Percentiles rank a stretch among this genome's conserved stretches.
phyloP scores from a whole-genome alignment of 2,329 filamentous ascomycete species.

The Monilinia fructicola region DNA sequence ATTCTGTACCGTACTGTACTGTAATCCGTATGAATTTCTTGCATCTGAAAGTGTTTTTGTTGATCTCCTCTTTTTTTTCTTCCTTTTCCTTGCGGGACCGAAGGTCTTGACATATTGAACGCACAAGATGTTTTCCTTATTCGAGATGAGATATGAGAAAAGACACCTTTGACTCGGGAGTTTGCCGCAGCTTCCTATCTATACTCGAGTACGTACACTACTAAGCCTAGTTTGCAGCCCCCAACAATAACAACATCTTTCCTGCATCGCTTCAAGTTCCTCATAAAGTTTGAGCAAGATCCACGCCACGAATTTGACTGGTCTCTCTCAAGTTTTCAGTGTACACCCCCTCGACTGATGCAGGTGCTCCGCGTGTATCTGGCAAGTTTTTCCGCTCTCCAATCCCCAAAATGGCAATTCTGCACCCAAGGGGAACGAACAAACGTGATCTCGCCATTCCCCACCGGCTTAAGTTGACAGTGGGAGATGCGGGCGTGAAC shows the following conservation, averaged over 20 bases:
- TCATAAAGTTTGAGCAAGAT: too few relatives aligned
- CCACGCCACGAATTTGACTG: neutral
- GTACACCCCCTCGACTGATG: neutral
- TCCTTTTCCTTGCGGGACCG: too few relatives aligned
- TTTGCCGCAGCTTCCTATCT: neutral
- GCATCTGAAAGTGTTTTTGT: too few relatives aligned
- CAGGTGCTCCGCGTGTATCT: neutral
- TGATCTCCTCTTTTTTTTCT: too few relatives aligned
- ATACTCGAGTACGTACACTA: too few relatives aligned
- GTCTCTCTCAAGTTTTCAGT: neutral
- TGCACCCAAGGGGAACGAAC: neutral
- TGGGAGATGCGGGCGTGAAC: neutral
- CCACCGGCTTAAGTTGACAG: constrained; percentile 8
- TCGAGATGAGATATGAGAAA: neutral
- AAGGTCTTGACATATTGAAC: too few relatives aligned
- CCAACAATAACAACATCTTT: neutral
- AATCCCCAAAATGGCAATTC: neutral
- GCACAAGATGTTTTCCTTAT: too few relatives aligned
- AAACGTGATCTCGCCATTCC: neutral
- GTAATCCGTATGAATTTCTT: too few relatives aligned
- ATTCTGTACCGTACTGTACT: too few relatives aligned
- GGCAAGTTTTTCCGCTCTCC: constrained; percentile 1
- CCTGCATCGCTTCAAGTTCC: neutral
- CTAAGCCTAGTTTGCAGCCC: neutral
- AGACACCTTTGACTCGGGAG: neutral